Percentiles rank a stretch among this genome's conserved stretches.
phyloP scores from a whole-genome alignment of 495 filamentous ascomycete genomes.

The Penicillium odoratum region DNA sequence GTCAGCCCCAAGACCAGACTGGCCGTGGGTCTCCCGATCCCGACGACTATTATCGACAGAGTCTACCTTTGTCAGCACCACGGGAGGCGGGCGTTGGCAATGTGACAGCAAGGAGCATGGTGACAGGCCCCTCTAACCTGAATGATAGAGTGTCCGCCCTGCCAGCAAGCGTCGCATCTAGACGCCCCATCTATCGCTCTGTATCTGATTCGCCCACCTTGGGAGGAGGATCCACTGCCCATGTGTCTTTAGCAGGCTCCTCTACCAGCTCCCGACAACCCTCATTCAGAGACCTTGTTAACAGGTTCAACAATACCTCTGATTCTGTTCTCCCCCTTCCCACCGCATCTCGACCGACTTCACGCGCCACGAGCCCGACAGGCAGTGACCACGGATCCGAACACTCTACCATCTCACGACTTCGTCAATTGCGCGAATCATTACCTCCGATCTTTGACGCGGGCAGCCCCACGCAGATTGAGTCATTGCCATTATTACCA shows the following conservation, averaged over 20 bases:
- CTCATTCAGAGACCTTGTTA: conserved; percentile 61
- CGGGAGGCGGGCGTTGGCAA: conserved; percentile 29
- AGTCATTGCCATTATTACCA: conserved; percentile 14
- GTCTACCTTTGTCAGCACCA: conserved; percentile 26
- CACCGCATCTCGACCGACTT: conserved; percentile 32
- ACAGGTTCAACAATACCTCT: conserved; percentile 58
- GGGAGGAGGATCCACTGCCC: conserved; percentile 20
- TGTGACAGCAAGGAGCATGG: conserved; percentile 26
- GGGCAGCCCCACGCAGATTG: conserved; percentile 9
- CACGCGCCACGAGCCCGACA: conserved; percentile 35
- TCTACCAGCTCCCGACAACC: conserved; percentile 43
- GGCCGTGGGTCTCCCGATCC: conserved; percentile 49
- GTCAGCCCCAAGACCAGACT: conserved; percentile 15
- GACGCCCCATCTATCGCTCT: conserved; percentile 33
- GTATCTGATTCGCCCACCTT: conserved; percentile 36
- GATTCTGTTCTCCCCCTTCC: conserved; percentile 55
- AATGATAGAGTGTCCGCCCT: conserved; percentile 30
- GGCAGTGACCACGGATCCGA: conserved; percentile 29
- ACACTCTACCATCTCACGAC: conserved; percentile 30
- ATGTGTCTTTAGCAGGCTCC: conserved; percentile 18
- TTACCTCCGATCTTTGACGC: conserved; percentile 11
- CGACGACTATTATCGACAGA: conserved; percentile 53
- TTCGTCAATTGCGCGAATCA: conserved; percentile 27
- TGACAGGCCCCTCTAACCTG: conserved; percentile 17
- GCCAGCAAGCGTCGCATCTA: conserved; percentile 28